Conservation (phyloP, 306 rosid genomes). For the Quercus aquifolioides region DNA sequence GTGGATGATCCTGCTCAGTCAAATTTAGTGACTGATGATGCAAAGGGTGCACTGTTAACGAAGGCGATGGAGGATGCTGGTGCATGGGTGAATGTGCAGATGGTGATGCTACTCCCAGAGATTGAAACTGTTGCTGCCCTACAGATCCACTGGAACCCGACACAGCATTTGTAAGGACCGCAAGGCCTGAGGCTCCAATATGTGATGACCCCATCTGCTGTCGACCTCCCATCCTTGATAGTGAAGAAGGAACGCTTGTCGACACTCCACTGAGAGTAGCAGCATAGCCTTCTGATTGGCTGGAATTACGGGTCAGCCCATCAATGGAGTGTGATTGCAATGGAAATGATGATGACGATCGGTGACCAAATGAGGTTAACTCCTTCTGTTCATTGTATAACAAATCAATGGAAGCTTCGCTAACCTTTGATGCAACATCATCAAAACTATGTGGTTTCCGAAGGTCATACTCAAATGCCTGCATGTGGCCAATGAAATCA, state of each 20-base stretch:
- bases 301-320: conserved; percentile 33
- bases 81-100: conserved; percentile 51
- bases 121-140: conserved; percentile 41
- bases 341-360: conserved; percentile 51
- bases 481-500: conserved; percentile 27
- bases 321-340: conserved; percentile 40
- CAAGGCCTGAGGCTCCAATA: conserved; percentile 33
- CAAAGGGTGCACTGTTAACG: conserved; percentile 26
- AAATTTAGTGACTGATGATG: conserved; percentile 40
- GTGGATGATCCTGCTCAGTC: conserved; percentile 35
- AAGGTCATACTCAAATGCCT: conserved; percentile 63
- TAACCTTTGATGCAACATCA: conserved; percentile 40
- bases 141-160: conserved; percentile 43
- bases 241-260: conserved; percentile 30
- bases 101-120: conserved; percentile 42
- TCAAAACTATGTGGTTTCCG: conserved; percentile 25
- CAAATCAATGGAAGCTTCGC: conserved; percentile 38
- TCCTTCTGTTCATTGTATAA: conserved; percentile 49
- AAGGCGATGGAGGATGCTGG: conserved; percentile 43
- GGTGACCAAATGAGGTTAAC: conserved; percentile 39
- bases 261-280: conserved; percentile 38
- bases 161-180: conserved; percentile 32
- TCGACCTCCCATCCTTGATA: conserved; percentile 37
- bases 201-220: conserved; percentile 26
- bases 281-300: conserved; percentile 38